Base-by-base conservation (phyloP, 352 stramenopile genomes). In the Phytophthora quininea region DNA sequence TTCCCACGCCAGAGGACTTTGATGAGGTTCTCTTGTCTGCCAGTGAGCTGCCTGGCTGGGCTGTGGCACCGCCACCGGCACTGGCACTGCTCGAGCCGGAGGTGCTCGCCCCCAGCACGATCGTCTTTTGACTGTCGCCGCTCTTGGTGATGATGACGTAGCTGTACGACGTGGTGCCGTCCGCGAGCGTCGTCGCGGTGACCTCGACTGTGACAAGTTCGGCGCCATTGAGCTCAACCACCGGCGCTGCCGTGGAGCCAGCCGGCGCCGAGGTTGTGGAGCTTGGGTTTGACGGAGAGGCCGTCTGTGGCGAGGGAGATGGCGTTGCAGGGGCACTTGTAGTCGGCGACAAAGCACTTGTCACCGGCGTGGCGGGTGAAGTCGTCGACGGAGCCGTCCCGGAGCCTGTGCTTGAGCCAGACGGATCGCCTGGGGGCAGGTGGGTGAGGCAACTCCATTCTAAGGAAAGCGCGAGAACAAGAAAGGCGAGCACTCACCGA, bases 71-170 rank as follows among this genome's bases (percentile, higher is more conserved):
- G 54, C 52, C 63, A 48, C 10, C 54, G 11, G 32, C 24, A 24
- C 24, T 62, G 35, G 4, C 40, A 31, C 51, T 49, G 47, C 27
- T 69, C 31, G 48, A 54, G 4, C 35, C 58, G 2, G 66, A 48
- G n/a, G 54, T 58, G 56, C 52, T 40, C 6, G 35, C 6, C 10
- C 6, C 10, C 10, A 40, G 58, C 38, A 60, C 64, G 52, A 67
- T 76, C 47, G 53, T 63, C 49, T 63, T 64, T 47, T 68, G 51
- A 6, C 52, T 68, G 30, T 37, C 58, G 37, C 58, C 71, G 29
- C 66, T 75, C 56, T 66, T 72, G 12, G 77, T 73, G 63, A 84
- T 67, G 61, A 84, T 73, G 31, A 74, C 75, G 62, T 84, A 84
- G 55, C 54, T 78, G 60, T 80, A 69, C 1, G 65, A 68, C 2